Evolutionary conservation across 352 stramenopile species (phyloP), one percentile per base, ranked within the genome.

Genomic region (Phytopythium chamaehyphon): DNA sequence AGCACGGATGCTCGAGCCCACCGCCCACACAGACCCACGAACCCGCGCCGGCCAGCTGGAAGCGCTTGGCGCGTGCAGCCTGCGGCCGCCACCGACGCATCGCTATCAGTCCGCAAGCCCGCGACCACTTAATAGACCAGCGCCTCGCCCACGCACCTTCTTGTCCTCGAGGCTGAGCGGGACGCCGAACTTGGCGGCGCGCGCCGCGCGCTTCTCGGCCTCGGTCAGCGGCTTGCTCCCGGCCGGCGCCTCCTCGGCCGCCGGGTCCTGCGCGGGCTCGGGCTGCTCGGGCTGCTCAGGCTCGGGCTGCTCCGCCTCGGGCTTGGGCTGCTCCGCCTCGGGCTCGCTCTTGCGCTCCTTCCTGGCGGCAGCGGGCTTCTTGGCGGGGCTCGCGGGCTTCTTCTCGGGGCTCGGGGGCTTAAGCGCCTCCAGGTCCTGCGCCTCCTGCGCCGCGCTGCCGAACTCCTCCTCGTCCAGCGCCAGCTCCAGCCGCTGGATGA

Each of bases 391-490:
- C 8, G 48, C n/a, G 52, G 69, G 69, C 40, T 68, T 62, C 40
- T 76, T 79, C 46, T 69, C 69, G 26, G 59, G 61, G 42, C 66
- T 71, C 43, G 47, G 70, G 21, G 77, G 69, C 47, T 71, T 78
- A 18, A 90, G 67, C 42, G 76, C 78, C 51, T 78, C 71, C 52
- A 84, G 72, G 54, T 85, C 73, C 59, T 93, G 76, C 49, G 77
- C 81, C 56, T 85, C 73, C 59, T 93, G 77, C 47, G 78, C 81
- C 40, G 82, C 78, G 57, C 68, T 84, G 59, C 84, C 83, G 48
- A 93, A 93, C 64, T 93, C 81, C 58, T 95, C 85, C 49, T 91
- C 83, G 52, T 95, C 85, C 44, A 95, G 74, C 51, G 85, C 83
- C 50, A 93, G 65, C 64, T 95, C 86, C 31, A 96, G 71, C 6